Evolutionary conservation across 2,329 filamentous ascomycete genomes (phyloP).

Genomic region (Cryphonectria carpinicola): DNA sequence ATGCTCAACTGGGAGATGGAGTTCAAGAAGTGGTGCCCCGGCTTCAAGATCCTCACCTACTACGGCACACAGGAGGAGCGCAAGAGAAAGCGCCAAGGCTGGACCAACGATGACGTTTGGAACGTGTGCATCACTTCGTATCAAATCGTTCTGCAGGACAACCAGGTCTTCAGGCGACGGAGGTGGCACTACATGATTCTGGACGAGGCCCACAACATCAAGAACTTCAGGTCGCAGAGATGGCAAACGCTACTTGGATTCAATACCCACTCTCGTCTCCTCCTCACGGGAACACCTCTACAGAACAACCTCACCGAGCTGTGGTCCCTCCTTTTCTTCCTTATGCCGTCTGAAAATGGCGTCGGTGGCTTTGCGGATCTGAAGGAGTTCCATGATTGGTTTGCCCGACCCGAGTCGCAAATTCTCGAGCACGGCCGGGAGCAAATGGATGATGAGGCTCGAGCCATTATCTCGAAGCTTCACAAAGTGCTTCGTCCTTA

Average conservation of each 20-base stretch:
- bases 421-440: conserved; percentile 94
- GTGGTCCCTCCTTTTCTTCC: conserved; percentile 95
- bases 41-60: conserved; percentile 97
- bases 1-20: conserved; percentile 99
- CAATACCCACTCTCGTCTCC: conserved; percentile 82
- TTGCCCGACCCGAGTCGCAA: conserved; percentile 92
- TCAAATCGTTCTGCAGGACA: conserved; percentile 91
- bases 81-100: conserved; percentile 86
- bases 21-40: conserved; percentile 98
- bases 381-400: conserved; percentile 96
- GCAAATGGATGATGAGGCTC: conserved; percentile 91
- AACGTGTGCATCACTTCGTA: conserved; percentile 99
- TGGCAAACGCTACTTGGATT: conserved; percentile 96
- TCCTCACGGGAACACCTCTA: conserved; percentile 91
- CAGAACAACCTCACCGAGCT: conserved; percentile 97
- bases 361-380: conserved; percentile 90
- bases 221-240: conserved; percentile 96
- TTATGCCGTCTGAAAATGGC: conserved; percentile 89
- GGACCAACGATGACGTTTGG: conserved; percentile 92
- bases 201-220: conserved; percentile 99
- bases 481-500: conserved; percentile 95
- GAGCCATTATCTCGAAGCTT: conserved; percentile 87
- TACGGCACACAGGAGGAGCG: conserved; percentile 94
- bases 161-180: conserved; percentile 88
- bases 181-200: conserved; percentile 98